Percentiles rank a stretch among this genome's conserved stretches.
These are phyloP conservation scores for Irpex lacteus DNA, from an alignment of 1,284 basidiomycete species.

Conservation along the genomic window DNA sequence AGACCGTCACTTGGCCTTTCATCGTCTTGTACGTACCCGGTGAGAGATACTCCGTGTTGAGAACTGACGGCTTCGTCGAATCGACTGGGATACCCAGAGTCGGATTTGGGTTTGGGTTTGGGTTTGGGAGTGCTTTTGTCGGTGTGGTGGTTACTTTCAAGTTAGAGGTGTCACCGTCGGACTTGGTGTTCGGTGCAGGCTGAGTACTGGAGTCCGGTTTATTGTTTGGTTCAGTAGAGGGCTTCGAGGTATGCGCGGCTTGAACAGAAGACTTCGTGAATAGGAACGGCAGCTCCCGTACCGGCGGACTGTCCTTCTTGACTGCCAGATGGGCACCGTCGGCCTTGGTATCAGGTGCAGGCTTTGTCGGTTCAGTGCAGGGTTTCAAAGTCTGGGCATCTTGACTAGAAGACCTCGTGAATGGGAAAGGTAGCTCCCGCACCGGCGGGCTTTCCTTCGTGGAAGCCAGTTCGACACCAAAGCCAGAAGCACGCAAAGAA, in stretches of 20 bases:
- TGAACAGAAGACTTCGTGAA: neutral
- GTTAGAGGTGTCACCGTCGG: no score
- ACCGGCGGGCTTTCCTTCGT: neutral
- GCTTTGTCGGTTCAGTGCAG: no score
- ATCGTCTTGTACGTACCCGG: slow-evolving; percentile 46
- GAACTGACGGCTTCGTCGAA: slow-evolving; percentile 27
- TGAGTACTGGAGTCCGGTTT: no score
- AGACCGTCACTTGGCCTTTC: slow-evolving; percentile 44
- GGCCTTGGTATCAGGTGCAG: no score
- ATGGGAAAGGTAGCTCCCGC: neutral
- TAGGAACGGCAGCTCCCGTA: neutral
- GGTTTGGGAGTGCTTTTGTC: no score
- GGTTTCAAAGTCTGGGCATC: neutral
- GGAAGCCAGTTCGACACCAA: neutral
- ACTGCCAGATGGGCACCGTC: neutral
- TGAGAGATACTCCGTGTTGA: slow-evolving; percentile 37
- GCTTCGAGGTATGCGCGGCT: neutral
- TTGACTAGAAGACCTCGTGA: neutral
- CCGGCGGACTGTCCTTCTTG: neutral
- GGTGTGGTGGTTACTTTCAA: no score
- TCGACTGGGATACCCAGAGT: neutral
- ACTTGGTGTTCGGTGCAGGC: no score
- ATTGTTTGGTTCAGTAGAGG: no score
- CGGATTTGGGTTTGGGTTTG: neutral
- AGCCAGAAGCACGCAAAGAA: no score